Evolutionary conservation across 345 rosid genomes (phyloP), one percentile per base, ranked within the genome.

Genomic region (Punica granatum): DNA sequence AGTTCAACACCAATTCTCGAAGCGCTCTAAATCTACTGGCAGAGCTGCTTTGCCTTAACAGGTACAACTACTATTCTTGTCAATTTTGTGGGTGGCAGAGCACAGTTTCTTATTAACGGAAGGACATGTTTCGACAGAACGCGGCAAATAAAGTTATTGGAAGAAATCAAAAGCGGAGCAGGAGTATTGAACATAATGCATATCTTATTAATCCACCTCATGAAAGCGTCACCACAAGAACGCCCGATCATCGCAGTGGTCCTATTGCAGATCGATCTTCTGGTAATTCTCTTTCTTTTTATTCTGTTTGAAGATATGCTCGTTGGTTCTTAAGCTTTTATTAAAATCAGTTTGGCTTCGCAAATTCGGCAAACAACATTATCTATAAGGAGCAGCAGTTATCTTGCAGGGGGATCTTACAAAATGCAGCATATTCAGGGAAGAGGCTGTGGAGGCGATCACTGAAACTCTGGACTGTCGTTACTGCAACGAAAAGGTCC

Each of bases 391-490:
- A 67, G 70, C 64, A 59, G 71, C 74, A 74, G 81, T 69, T 63
- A 59, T 69, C 69, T 76, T 79, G 80, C 84, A 87, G 90, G 88
- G 74, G 59, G 88, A 85, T 77, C 77, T 76, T 43, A 62, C 64
- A 58, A 76, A 77, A 73, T 64, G 75, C 73, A 88, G 90, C 34
- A 41, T 83, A 1, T 85, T 83, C 64, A 74, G 85, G 72, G 90
- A 85, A 70, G 92, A 88, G 69, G 92, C 90, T 10, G 41, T 88
- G 12, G 90, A 85, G 60, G 86, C 75, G 19, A 69, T 85, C 31
- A 60, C 77, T 41, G 78, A 70, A 12, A 67, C 82, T 60, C 43
- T 85, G 68, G 81, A 88, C 68, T 80, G 84, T 54, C 71, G 67
- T 26, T 66, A 10, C 23, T 70, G 69, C 23, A 18, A 60, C 63